Evolutionary conservation across 2,329 filamentous ascomycete genomes (phyloP).

Genomic region (Ustulina deusta): DNA sequence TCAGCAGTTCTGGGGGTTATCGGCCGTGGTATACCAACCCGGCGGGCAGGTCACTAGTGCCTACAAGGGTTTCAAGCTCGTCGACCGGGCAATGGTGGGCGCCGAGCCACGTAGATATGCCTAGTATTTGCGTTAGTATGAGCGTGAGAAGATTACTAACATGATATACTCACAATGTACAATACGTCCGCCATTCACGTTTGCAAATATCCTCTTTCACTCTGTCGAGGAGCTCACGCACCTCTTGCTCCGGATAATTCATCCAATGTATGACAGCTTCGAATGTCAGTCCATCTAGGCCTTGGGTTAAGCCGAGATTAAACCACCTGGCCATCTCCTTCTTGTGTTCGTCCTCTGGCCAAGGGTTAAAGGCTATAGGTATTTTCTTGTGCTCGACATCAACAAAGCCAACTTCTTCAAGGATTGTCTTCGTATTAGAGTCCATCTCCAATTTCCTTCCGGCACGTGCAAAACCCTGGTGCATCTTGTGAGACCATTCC

Average conservation of each 20-base stretch:
- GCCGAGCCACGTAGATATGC: constrained; percentile 48
- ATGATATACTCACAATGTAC: constrained; percentile 74
- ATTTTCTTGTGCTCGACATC: constrained; percentile 80
- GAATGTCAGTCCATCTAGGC: constrained; percentile 78
- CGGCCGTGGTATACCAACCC: constrained; percentile 39
- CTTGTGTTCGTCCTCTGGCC: constrained; percentile 72
- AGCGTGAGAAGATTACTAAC: constrained; percentile 21
- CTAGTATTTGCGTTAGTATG: constrained; percentile 41
- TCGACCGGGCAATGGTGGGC: constrained; percentile 44
- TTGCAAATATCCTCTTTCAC: constrained; percentile 77
- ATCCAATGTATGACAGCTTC: constrained; percentile 75
- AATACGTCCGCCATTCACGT: constrained; percentile 77
- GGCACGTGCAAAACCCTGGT: constrained; percentile 73
- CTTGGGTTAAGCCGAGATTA: constrained; percentile 79
- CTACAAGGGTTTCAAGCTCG: constrained; percentile 42
- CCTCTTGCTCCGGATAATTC: constrained; percentile 67
- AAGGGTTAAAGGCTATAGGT: constrained; percentile 78
- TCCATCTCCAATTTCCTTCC: constrained; percentile 74
- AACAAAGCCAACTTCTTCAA: constrained; percentile 80
- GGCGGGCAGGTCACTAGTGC: constrained; percentile 38
- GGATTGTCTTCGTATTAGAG: constrained; percentile 65
- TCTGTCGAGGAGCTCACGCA: constrained; percentile 73
- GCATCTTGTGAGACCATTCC: constrained; percentile 77
- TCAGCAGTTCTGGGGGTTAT: constrained; percentile 31
- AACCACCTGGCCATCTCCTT: constrained; percentile 84